Evolutionary conservation across 352 stramenopile species (phyloP), one percentile per base, ranked within the genome.

Genomic region (Globisporangium ultimum): DNA sequence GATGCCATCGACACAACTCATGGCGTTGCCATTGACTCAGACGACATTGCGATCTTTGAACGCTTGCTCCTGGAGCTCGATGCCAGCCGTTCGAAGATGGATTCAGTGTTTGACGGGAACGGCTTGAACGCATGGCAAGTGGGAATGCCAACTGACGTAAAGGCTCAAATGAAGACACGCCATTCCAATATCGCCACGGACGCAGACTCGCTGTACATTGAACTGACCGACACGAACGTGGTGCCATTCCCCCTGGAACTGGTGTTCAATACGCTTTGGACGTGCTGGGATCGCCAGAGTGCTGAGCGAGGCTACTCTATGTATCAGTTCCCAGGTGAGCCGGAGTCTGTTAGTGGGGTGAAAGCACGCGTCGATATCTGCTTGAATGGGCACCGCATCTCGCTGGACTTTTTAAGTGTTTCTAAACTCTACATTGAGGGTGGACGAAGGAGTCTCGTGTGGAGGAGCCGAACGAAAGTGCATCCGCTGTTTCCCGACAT

Each of bases 241-340:
- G 43, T 63, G 13, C 57, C 57, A 36, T 63, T 63, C 28, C 9
- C 47, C 8, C 11, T 55, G 21, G 40, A 40, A 46, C 55, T 45
- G 48, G 57, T 63, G 20, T 49, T 45, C 18, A 43, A 50, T 9
- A 40, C 52, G 28, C 13, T 6, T 13, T 63, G 57, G 57, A 36
- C 43, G 28, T 63, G 46, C 55, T 61, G 55, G 55, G 45, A 54
- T 7, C 55, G 32, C 2, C 55, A 32, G 24, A 32, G 24, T 32
- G 24, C 2, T 32, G 24, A 32, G 24, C 24, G 24, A 5, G 5
- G 24, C 24, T 32, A 5, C 24, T 32, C 24, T 32, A 32, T 32
- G 24, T 32, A 32, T 32, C 24, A 32, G 24, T 32, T 32, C 24
- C 24, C 24, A 32, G 24, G 24, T 32, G 24, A 32, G 5, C 24